Evolutionary conservation across 2,329 filamentous ascomycete species (phyloP).

Genomic region (Emmonsiellopsis sp.): DNA sequence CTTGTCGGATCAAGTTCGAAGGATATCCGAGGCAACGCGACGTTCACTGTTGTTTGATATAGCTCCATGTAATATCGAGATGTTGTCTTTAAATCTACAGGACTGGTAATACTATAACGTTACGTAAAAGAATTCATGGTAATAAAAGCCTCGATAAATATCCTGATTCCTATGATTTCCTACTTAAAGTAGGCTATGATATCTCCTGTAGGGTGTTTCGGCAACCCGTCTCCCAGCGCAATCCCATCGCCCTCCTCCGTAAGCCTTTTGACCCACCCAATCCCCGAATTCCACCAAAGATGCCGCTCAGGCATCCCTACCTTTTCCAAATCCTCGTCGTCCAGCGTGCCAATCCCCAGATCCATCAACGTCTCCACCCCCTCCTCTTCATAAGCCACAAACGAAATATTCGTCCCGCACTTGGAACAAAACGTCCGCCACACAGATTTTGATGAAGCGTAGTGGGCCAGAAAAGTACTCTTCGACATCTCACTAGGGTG

Average conservation of each 20-base stretch:
- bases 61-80: background rate
- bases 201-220: background rate
- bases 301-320: slow-evolving; percentile 14
- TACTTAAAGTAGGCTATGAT: background rate
- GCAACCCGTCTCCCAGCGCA: background rate
- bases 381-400: slow-evolving; percentile 4
- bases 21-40: slow-evolving; percentile 26
- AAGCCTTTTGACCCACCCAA: slow-evolving; percentile 16
- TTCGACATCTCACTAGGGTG: background rate
- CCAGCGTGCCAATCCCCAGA: slow-evolving; percentile 17
- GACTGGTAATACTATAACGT: too few relatives aligned
- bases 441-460: slow-evolving; percentile 8
- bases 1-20: slow-evolving; percentile 47
- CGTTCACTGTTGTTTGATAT: slow-evolving; percentile 12
- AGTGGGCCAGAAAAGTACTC: slow-evolving; percentile 3
- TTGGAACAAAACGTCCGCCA: slow-evolving; percentile 19
- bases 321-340: slow-evolving; percentile 12
- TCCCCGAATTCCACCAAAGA: slow-evolving; percentile 16
- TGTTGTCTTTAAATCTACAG: too few relatives aligned
- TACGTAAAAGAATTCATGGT: too few relatives aligned
- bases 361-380: slow-evolving; percentile 12
- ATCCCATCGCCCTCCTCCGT: background rate
- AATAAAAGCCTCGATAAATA: too few relatives aligned
- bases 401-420: slow-evolving; percentile 21
- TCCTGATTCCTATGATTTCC: too few relatives aligned